Base-by-base conservation (phyloP, 1,284 basidiomycete genomes). In the Xerocomus nothofagi region DNA sequence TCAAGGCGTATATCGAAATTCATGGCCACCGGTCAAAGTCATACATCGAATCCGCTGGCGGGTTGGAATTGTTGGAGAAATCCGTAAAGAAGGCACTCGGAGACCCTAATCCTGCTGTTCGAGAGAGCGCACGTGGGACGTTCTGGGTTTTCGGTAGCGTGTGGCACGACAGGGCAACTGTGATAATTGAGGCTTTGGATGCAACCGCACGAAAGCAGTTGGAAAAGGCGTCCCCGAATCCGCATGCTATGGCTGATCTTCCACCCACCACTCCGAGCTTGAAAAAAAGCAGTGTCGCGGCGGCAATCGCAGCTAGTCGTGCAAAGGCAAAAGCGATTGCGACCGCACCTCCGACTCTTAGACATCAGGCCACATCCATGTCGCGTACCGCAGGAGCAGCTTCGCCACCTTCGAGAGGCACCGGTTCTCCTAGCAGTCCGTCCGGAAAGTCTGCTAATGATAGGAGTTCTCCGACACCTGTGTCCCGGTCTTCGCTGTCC, bases 281-380 rank as follows among this genome's bases (percentile, higher is more conserved):
- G 20, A 91, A 89, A 72, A 91, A 90, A 69, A 80, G 78, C 45
- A 90, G 86, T 56, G 74, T 91, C 48, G 87, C 88, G 34, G 87
- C 89, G 20, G 84, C 86, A 27, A 91, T 91, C 61, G 88, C 89
- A 38, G 88, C 88, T 14, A 91, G 85, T 63, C 78, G 88, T 23
- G 88, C 86, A 4, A 91, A 89, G 65, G 88, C 88, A 11, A 91
- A 83, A 61, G 84, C 80, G n/a, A 89, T 88, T 52, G 88, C 88
- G 3, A 84, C 75, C 33, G 86, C 88, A 9, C 88, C 88, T 26
- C 88, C 88, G 3, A 78, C 79, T 37, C 72, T 89, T 39, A 78
- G 84, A 49, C 88, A 91, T 65, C 86, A 90, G 63, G 86, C 88
- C 8, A 90, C 86, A 14, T 85, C 87, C 33, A 70, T 69, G 11